Base-by-base conservation (phyloP, 2,329 filamentous ascomycete genomes). In the Myriangium duriaei region DNA sequence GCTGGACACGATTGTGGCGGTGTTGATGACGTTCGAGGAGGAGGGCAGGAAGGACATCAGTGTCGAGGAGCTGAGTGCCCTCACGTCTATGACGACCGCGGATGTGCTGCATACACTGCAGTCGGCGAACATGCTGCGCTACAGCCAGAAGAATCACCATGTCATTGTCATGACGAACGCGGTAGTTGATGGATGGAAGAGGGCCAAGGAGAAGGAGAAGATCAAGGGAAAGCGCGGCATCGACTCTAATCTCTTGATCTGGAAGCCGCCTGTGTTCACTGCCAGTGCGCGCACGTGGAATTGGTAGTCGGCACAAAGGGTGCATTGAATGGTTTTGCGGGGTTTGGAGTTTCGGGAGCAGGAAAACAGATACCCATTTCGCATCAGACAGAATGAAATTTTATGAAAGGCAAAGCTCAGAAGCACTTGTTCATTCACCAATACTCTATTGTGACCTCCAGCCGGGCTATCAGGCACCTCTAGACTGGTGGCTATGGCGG, bases 21-120 rank as follows among this genome's bases (percentile, higher is more conserved):
- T 93, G 11, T 68, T 98, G n/a, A 63, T 92, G 32, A 79, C 79
- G 34, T 72, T 71, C 34, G 78, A 78, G 43, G 78, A 80, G 44
- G 46, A 64, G 21, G 58, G 57, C 2, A 42, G 43, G 18, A 46
- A 74, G 76, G 10, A 79, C 52, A 79, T 83, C 38, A 93, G 81
- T 40, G 87, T 96, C 38, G 87, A 95, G 51, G 75, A 82, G 34
- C 74, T 98, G 37, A 87, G 85, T 0, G 68, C 72, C 4, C 61
- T 76, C 21, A 76, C 91, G 6, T 81, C 87, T 2, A 96, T 98
- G 88, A 96, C 88, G n/a, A 87, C 86, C 4, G 85, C 86, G 51
- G 91, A 98, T 56, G 88, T 98, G 11, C 77, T 96, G 58, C 86
- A 95, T 57, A 96, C 91, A 0, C 62, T 98, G 36, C 86, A 95